phyloP scores from a whole-genome alignment of 495 filamentous ascomycete species.

The Talaromyces ruber region DNA sequence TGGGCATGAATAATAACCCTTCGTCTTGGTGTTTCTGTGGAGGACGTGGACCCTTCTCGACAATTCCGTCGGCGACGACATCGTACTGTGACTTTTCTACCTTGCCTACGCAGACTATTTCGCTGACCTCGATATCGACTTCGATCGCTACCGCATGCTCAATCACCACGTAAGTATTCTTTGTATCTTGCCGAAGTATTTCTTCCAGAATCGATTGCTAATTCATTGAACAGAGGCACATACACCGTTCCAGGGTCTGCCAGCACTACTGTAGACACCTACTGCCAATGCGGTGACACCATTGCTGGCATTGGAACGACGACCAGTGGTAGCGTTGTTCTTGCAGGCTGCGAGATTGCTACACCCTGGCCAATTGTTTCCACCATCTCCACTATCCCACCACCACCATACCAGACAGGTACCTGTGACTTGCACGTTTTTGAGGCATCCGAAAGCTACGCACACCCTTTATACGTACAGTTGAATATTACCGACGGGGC shows the following conservation, averaged over 20 bases:
- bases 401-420: not conserved
- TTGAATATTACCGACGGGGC: not conserved
- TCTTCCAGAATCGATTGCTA: not conserved
- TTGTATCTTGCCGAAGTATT: not conserved
- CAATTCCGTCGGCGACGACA: not conserved
- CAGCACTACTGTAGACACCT: not conserved
- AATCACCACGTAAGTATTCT: not conserved
- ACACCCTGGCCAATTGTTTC: not conserved
- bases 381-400: constrained; percentile 1
- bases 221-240: not conserved
- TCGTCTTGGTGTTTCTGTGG: constrained; percentile 6
- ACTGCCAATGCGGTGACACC: constrained; percentile 1
- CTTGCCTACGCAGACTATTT: constrained; percentile 3
- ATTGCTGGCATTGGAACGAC: not conserved
- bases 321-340: not conserved
- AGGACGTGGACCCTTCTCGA: not conserved
- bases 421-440: not conserved
- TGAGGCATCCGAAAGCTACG: not conserved
- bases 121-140: not conserved
- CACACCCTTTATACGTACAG: not conserved
- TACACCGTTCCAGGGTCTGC: not conserved
- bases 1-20: constrained; percentile 1
- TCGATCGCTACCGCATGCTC: not conserved
- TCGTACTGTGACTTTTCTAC: constrained; percentile 4
- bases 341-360: not conserved